Percentiles rank a stretch among this genome's conserved stretches.
phyloP scores from a whole-genome alignment of 495 filamentous ascomycete genomes.

The Daldinia caldariorum region DNA sequence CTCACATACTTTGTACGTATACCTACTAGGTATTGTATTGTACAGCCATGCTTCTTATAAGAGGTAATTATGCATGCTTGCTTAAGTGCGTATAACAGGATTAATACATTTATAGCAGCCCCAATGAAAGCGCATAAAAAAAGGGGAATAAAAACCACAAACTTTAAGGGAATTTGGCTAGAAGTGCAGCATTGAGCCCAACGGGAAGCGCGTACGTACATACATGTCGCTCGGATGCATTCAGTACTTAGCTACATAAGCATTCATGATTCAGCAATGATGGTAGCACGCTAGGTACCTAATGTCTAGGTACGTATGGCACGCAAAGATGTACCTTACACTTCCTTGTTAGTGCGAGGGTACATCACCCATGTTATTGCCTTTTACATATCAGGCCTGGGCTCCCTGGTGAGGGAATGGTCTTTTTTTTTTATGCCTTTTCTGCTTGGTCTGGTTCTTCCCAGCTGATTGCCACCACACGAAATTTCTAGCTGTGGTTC shows the following conservation, averaged over 20 bases:
- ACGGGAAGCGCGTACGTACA: constrained; percentile 2
- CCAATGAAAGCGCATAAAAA: background rate
- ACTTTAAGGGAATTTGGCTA: background rate
- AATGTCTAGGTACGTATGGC: background rate
- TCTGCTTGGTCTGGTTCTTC: constrained; percentile 46
- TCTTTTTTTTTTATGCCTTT: constrained; percentile 37
- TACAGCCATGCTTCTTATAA: too few relatives aligned
- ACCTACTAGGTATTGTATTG: too few relatives aligned
- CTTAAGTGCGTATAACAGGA: background rate
- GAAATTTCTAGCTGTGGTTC: constrained; percentile 35
- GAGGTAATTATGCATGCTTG: background rate
- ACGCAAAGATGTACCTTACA: constrained; percentile 36
- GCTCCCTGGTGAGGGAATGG: constrained; percentile 27
- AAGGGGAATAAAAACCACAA: background rate
- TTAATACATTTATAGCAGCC: too few relatives aligned
- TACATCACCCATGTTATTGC: constrained; percentile 17
- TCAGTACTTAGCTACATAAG: too few relatives aligned
- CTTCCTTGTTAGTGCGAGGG: constrained; percentile 44
- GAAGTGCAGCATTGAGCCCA: background rate
- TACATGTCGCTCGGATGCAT: background rate
- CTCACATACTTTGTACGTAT: background rate
- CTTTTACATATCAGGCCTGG: constrained; percentile 26
- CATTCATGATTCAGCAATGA: too few relatives aligned
- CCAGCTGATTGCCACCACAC: constrained; percentile 52
- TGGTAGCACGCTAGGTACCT: too few relatives aligned